Conservation (phyloP, 1,139 yeast genomes). For the Nakaseomyces nivariensis region DNA sequence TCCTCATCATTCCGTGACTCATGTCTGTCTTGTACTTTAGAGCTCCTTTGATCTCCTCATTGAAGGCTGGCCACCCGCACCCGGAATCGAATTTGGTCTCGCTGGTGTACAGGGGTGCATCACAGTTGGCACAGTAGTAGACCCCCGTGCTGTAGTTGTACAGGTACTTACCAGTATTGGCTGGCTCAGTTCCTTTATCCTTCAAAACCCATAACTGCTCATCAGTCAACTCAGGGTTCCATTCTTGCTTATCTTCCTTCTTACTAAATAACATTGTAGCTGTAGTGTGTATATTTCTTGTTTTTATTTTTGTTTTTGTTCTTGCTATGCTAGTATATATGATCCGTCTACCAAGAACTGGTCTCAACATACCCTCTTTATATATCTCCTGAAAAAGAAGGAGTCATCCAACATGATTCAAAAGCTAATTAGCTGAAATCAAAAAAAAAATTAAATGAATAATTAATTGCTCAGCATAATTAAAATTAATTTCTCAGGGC, state of each 20-base stretch:
- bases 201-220: conserved; percentile 73
- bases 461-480: no score
- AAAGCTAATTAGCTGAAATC: no score
- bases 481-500: no score
- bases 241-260: conserved; percentile 31
- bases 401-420: no score
- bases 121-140: conserved; percentile 81
- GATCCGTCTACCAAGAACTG: no score
- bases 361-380: no score
- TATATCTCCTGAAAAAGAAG: no score
- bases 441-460: no score
- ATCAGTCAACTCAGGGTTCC: conserved; percentile 73
- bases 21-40: conserved; percentile 51
- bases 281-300: no score
- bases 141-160: conserved; percentile 44
- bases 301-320: no score
- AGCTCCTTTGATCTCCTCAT: conserved; percentile 65
- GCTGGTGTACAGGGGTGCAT: conserved; percentile 66
- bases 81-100: conserved; percentile 76
- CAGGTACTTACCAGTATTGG: conserved; percentile 62
- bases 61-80: conserved; percentile 98
- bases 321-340: no score
- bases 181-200: conserved; percentile 75
- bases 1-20: conserved; percentile 66
- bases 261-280: neutral